These are phyloP conservation scores for Claviceps sorghi DNA, from an alignment of 2,329 filamentous ascomycete species.

Conservation along the genomic window DNA sequence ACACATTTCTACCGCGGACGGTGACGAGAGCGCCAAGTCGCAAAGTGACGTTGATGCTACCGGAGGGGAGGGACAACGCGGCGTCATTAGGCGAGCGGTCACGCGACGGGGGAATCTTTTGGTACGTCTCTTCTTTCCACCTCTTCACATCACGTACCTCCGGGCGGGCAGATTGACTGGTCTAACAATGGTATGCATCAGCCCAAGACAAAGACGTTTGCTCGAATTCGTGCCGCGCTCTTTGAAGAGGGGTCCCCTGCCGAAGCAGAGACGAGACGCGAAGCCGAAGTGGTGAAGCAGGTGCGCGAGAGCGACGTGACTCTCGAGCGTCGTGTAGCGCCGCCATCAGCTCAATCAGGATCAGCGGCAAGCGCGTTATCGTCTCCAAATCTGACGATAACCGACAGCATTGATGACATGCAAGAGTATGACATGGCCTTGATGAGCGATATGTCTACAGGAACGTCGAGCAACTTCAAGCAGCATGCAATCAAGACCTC, in stretches of 20 bases:
- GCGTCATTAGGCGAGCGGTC: slow-evolving; percentile 69
- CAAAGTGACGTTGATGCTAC: slow-evolving; percentile 43
- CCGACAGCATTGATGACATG: slow-evolving; percentile 53
- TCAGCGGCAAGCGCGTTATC: slow-evolving; percentile 46
- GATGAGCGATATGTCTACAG: slow-evolving; percentile 39
- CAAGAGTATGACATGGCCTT: slow-evolving; percentile 55
- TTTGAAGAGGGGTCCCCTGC: slow-evolving; percentile 77
- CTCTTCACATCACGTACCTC: neutral
- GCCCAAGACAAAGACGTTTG: slow-evolving; percentile 95
- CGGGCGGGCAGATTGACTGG: neutral
- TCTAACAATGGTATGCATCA: slow-evolving; percentile 19
- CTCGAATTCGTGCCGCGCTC: slow-evolving; percentile 77
- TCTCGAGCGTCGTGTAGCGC: slow-evolving; percentile 30
- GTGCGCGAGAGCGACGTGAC: slow-evolving; percentile 78
- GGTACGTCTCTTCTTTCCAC: slow-evolving; percentile 29
- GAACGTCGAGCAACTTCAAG: slow-evolving; percentile 55
- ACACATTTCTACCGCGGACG: slow-evolving; percentile 60
- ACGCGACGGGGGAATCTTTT: slow-evolving; percentile 79
- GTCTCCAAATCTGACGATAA: slow-evolving; percentile 52
- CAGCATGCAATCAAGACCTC: slow-evolving; percentile 59
- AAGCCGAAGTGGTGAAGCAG: slow-evolving; percentile 91
- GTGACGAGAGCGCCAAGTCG: slow-evolving; percentile 51
- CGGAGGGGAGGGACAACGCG: slow-evolving; percentile 45
- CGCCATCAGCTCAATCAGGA: slow-evolving; percentile 28
- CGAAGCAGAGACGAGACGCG: slow-evolving; percentile 75